Base-by-base conservation (phyloP, 202 grass and related monocot species). In the Carex arenaria region DNA sequence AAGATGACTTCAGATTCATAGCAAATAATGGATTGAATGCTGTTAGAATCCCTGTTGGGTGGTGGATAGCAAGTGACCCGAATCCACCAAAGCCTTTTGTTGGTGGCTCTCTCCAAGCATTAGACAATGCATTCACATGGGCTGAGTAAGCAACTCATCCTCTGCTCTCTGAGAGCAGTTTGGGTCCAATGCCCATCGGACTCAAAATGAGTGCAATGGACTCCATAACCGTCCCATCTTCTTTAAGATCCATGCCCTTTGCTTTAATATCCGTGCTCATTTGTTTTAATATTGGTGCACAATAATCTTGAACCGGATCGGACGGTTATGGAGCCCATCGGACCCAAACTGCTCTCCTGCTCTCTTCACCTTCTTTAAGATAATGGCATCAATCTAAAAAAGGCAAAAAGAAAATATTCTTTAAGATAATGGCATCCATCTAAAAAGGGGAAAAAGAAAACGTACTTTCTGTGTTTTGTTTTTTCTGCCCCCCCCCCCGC, bases 41-140 rank as follows among this genome's bases (percentile, higher is more conserved):
- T 1, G 91, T 94, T 52, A 83, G 94, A 47, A 92, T 97, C 28
- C 94, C 94, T 4, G 94, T 97, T 18, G 94, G 94, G 34, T 97
- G 94, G 94, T 97, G 94, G 94, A 93, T 92, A 19, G 91, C 89
- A 17, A 91, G 91, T 5, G 91, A 90, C 64, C 87, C 89, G 12
- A 67, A 67, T 6, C 94, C 94, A 17, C 94, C 94, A 1, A 45
- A 7, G 51, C 94, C 94, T 18, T 97, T 93, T 42, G 85, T 94
- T 20, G 94, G 89, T 15, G 94, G 94, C 0, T 97, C 94, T 3
- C 89, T 94, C 12, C 10, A 89, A 31, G 71, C 82, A 55, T 65
- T 97, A 79, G 94, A 97, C 42, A 88, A 92, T 15, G 91, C 94
- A 17, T 94, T 97, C 85, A 26, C 64, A 55, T 97, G 91, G 94